phyloP scores from a whole-genome alignment of 192 early-diverging fungal species.

The Coemansia reversa region DNA sequence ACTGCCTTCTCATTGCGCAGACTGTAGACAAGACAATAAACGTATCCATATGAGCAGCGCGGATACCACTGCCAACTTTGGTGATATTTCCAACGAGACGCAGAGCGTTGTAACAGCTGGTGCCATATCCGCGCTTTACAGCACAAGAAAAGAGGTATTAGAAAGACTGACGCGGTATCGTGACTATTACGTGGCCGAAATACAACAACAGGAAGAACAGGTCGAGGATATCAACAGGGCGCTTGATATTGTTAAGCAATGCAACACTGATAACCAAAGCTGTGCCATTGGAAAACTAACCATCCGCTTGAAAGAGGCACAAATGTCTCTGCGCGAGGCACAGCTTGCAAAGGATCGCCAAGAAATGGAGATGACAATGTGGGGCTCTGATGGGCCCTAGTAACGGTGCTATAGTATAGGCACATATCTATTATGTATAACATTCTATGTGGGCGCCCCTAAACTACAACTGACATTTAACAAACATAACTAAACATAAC shows the following conservation, averaged over 20 bases:
- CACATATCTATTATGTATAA: not conserved
- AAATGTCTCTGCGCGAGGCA: constrained; percentile 27
- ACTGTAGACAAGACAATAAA: not conserved
- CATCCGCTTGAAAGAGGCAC: constrained; percentile 29
- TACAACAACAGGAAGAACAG: constrained; percentile 30
- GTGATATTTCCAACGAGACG: not conserved
- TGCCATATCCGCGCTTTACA: not conserved
- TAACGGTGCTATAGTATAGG: not conserved
- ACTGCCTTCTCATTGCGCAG: not conserved
- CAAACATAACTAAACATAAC: not conserved
- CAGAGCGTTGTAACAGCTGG: not conserved
- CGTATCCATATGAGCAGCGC: not conserved
- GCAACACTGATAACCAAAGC: constrained; percentile 4
- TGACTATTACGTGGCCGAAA: constrained; percentile 30
- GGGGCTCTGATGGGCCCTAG: constrained; percentile 2
- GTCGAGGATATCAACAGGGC: constrained; percentile 34
- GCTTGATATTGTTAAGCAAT: constrained; percentile 8
- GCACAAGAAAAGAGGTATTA: constrained; percentile 21
- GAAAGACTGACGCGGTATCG: constrained; percentile 33
- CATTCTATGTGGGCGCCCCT: not conserved
- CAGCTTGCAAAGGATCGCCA: constrained; percentile 30
- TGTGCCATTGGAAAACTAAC: constrained; percentile 19
- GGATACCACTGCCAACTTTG: not conserved
- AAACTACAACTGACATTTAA: not conserved
- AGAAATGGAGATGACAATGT: constrained; percentile 34